Percentiles rank a stretch among this genome's conserved stretches.
These are phyloP conservation scores for Tuctoria greenei DNA, from an alignment of 176 grass and related monocot genomes.

Conservation along the genomic window DNA sequence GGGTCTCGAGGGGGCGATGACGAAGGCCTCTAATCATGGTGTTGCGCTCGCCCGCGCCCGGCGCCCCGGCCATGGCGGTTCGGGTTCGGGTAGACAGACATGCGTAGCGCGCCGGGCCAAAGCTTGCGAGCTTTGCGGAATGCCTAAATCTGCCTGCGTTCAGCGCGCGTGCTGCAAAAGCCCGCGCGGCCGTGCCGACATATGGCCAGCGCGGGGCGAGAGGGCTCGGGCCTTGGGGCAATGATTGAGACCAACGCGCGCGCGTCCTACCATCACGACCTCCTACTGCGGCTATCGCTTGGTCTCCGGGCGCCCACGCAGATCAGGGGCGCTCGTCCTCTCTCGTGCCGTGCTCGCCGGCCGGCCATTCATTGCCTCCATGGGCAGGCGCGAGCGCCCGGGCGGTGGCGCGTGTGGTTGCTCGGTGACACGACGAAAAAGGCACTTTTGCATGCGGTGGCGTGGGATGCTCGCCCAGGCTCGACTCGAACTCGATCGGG, in stretches of 20 bases:
- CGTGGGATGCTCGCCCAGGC: neutral
- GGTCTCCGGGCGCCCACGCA: neutral
- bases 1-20: slow-evolving; percentile 38
- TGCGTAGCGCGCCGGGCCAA: slow-evolving; percentile 42
- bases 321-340: neutral
- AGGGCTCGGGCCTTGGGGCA: slow-evolving; percentile 39
- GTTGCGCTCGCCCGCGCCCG: neutral
- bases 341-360: slow-evolving; percentile 57
- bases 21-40: slow-evolving; percentile 59
- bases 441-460: slow-evolving; percentile 16
- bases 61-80: neutral
- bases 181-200: neutral
- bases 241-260: neutral
- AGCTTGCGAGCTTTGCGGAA: slow-evolving; percentile 43
- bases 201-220: neutral
- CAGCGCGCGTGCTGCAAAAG: neutral
- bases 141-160: neutral
- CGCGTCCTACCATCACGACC: neutral
- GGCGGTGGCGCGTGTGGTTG: neutral
- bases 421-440: slow-evolving; percentile 30
- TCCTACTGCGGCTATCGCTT: neutral
- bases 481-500: neutral
- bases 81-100: slow-evolving; percentile 22
- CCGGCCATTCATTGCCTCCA: slow-evolving; percentile 55
- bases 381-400: neutral